Percentiles rank a stretch among this genome's conserved stretches.
Conservation (phyloP, 257 asterid species). For the Ajuga chamaepitys region DNA sequence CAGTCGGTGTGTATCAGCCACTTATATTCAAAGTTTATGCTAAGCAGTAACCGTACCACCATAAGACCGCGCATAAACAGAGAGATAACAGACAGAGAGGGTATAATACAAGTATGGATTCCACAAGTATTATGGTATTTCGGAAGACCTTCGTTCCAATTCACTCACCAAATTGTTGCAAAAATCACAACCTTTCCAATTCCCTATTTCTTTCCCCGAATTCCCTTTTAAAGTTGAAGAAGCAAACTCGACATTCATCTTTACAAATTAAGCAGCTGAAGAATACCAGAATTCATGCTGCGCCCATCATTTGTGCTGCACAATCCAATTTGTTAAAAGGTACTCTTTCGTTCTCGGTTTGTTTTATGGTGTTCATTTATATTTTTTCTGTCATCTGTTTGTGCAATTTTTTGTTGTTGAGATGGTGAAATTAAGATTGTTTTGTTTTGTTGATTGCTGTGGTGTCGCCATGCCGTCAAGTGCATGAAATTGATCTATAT, state of each 20-base stretch:
- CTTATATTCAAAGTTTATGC: neutral
- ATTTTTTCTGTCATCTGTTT: neutral
- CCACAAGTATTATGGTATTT: constrained; percentile 1
- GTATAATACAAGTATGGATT: constrained; percentile 18
- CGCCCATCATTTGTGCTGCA: constrained; percentile 33
- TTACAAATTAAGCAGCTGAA: constrained; percentile 22
- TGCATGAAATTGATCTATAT: too few species aligned
- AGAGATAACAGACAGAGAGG: neutral
- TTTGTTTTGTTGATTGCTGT: neutral
- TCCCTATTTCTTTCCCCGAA: constrained; percentile 31
- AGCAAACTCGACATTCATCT: constrained; percentile 22
- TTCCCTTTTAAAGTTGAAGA: constrained; percentile 27
- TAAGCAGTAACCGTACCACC: neutral
- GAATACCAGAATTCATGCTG: constrained; percentile 18
- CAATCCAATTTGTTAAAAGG: constrained; percentile 63
- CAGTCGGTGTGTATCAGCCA: too few species aligned
- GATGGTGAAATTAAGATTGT: neutral
- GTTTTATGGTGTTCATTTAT: neutral
- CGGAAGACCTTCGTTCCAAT: constrained; percentile 8
- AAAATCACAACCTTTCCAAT: neutral
- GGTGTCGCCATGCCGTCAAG: too few species aligned
- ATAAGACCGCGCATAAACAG: neutral
- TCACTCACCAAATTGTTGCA: constrained; percentile 12
- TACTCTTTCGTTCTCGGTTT: constrained; percentile 4
- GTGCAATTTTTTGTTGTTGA: neutral